These are phyloP conservation scores for Leccinum sublutescens DNA, from an alignment of 768 basidiomycete species.

Conservation along the genomic window DNA sequence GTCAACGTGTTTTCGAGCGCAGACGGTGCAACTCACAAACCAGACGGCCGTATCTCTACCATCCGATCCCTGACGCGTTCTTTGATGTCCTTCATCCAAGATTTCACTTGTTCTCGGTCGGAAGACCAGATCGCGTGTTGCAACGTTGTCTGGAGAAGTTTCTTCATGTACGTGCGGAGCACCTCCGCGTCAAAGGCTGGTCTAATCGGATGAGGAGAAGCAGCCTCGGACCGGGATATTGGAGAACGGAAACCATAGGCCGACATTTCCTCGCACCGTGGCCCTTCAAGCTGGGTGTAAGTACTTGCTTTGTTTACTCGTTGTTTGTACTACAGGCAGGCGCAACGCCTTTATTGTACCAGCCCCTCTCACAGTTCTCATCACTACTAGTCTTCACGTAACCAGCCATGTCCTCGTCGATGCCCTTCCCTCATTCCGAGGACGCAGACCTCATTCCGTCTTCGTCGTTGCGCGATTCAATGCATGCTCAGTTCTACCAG, in stretches of 20 bases:
- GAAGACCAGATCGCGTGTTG: constrained; percentile 63
- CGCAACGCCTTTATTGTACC: not conserved
- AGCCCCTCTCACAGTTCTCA: not conserved
- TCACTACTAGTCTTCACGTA: not conserved
- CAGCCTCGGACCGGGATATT: constrained; percentile 57
- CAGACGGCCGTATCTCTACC: constrained; percentile 76
- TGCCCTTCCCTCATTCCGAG: constrained; percentile 55
- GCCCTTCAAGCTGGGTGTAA: not conserved
- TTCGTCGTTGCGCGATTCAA: constrained; percentile 37
- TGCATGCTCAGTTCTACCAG: constrained; percentile 48
- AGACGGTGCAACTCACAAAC: constrained; percentile 60
- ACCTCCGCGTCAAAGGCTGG: constrained; percentile 67
- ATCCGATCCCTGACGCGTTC: constrained; percentile 85
- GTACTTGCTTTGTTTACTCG: constrained; percentile 24
- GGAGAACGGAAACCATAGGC: constrained; percentile 54
- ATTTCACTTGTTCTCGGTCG: constrained; percentile 68
- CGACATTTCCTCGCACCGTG: constrained; percentile 20
- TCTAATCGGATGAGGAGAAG: constrained; percentile 47
- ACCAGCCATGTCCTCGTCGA: constrained; percentile 54
- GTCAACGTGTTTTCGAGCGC: constrained; percentile 14
- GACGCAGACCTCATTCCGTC: constrained; percentile 39
- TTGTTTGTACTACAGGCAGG: constrained; percentile 19
- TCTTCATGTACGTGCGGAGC: constrained; percentile 79
- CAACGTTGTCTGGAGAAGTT: constrained; percentile 69
- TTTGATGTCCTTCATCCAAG: constrained; percentile 81